Conservation (phyloP, 305 asterid species). For the Solanum hybrid region DNA sequence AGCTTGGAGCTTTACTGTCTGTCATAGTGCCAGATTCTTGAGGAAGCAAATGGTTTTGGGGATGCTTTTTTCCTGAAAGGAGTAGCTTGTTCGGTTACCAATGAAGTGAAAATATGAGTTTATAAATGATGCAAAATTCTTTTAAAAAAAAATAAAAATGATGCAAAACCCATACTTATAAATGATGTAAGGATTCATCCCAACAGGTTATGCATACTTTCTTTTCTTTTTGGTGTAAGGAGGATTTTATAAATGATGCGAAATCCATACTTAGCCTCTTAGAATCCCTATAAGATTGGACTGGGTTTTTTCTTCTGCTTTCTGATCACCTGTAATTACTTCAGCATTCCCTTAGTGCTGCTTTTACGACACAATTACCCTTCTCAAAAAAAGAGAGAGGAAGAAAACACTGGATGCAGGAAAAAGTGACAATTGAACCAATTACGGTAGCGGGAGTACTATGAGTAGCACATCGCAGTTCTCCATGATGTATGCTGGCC, state of each 20-base stretch:
- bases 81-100: neutral
- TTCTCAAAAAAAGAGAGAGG: neutral
- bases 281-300: neutral
- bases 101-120: neutral
- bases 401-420: neutral
- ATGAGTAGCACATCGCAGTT: neutral
- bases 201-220: neutral
- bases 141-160: neutral
- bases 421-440: neutral
- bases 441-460: neutral
- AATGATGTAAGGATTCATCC: neutral
- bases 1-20: neutral
- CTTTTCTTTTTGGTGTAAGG: neutral
- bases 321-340: constrained; percentile 5
- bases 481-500: neutral
- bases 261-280: neutral
- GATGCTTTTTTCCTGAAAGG: neutral
- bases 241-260: neutral
- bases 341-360: neutral
- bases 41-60: neutral
- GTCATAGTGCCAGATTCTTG: neutral
- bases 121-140: neutral
- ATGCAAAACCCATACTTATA: neutral
- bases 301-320: neutral
- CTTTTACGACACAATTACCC: neutral